Evolutionary conservation across 495 filamentous ascomycete species (phyloP), one percentile per base, ranked within the genome.

Genomic region (Massariosphaeria phaeospora): DNA sequence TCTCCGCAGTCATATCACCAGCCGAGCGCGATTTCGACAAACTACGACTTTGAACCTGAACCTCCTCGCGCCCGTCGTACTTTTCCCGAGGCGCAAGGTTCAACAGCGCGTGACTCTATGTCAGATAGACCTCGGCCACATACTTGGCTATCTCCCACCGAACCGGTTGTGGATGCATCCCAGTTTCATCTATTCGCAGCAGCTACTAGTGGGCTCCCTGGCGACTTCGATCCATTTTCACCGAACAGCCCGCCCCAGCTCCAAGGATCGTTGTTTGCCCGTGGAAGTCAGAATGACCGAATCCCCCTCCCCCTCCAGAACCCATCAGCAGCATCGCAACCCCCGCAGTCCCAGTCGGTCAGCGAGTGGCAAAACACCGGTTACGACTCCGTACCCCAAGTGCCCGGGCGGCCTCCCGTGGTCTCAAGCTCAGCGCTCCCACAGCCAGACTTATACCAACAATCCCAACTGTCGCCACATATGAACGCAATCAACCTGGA

Each of bases 121-220:
- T 46, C 45, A 12, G 29, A 39, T 15, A 36, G 44, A n/a, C 59
- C 39, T 15, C 48, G 54, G 31, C 59, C 54, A 2, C 51, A 57
- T 26, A 62, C 59, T 6, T 62, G 59, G 59, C 21, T 62, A 21
- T 59, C 56, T n/a, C 51, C 57, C 3, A 61, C 43, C 15, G 55
- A 59, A 26, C 51, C 61, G 9, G 50, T 63, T 41, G 35, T 47
- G 13, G 63, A 70, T 45, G 60, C 64, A 13, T 52, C 59, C 13
- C 57, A 70, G 26, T 68, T 65, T 45, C 52, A 59, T 10, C 63
- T 70, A 7, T 70, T 70, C 39, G 68, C 55, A 11, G 65, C 65
- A 48, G 68, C 68, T 7, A 70, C 68, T 2, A 53, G 57, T 23
- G 67, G 68, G 0, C 58, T 70, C 18, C 36, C 57, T n/a, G 54